Conservation (phyloP, 371 early-diverging fungal species). For the Mucor sp. region DNA sequence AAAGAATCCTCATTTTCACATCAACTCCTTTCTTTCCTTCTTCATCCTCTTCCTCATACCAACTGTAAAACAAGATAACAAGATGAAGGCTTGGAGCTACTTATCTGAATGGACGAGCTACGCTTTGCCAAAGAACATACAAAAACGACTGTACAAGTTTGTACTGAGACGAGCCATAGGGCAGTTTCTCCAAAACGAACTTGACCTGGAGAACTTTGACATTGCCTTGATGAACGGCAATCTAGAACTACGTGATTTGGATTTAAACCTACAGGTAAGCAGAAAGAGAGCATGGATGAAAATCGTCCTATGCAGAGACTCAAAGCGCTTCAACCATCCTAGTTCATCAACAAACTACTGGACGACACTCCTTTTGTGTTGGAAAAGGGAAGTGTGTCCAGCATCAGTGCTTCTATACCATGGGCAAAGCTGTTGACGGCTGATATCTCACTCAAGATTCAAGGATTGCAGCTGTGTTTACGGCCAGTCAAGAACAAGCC, state of each 20-base stretch:
- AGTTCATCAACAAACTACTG: slow-evolving; percentile 64
- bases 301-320: no score
- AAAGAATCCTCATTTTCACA: neutral
- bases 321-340: no score
- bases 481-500: slow-evolving; percentile 52
- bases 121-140: slow-evolving; percentile 71
- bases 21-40: neutral
- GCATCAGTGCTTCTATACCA: slow-evolving; percentile 77
- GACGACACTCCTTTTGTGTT: slow-evolving; percentile 72
- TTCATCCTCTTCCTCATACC: neutral
- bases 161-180: slow-evolving; percentile 83
- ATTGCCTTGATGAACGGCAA: slow-evolving; percentile 85
- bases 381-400: slow-evolving; percentile 67
- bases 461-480: slow-evolving; percentile 68
- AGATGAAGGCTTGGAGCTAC: slow-evolving; percentile 52
- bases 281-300: no score
- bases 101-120: slow-evolving; percentile 50
- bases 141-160: slow-evolving; percentile 85
- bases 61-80: no score
- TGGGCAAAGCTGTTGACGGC: slow-evolving; percentile 85
- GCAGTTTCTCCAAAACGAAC: slow-evolving; percentile 78
- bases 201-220: slow-evolving; percentile 84
- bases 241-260: slow-evolving; percentile 76
- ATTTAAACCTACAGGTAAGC: slow-evolving; percentile 78
- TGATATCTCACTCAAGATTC: slow-evolving; percentile 75